Conservation (phyloP, 768 basidiomycete genomes). For the Pisolithus tinctorius region DNA sequence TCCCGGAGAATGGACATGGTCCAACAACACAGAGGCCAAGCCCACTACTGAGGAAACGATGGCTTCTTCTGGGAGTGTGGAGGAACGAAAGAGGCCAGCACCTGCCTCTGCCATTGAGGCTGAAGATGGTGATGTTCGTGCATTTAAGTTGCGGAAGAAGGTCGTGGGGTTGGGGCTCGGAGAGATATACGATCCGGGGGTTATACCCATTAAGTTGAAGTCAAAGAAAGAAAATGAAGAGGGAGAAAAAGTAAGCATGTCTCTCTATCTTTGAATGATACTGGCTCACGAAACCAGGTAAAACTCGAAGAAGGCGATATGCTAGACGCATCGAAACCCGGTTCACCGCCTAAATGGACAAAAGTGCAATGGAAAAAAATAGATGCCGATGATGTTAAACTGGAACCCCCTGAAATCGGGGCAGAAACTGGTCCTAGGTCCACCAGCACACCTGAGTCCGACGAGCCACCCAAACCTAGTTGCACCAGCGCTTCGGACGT, state of each 20-base stretch:
- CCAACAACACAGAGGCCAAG: slow-evolving; percentile 3
- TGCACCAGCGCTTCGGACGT: not conserved
- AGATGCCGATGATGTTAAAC: slow-evolving; percentile 1
- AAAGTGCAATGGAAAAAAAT: slow-evolving; percentile 30
- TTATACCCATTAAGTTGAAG: slow-evolving; percentile 60
- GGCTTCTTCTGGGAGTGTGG: not conserved
- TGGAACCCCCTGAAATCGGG: not conserved
- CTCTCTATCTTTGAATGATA: not conserved
- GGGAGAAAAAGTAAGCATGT: not conserved
- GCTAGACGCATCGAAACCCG: slow-evolving; percentile 2
- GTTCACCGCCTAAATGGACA: slow-evolving; percentile 28
- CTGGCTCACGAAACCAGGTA: slow-evolving; percentile 1
- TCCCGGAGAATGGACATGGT: slow-evolving; percentile 65
- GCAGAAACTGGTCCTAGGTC: slow-evolving; percentile 4
- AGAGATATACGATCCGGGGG: slow-evolving; percentile 76
- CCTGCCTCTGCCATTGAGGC: slow-evolving; percentile 27
- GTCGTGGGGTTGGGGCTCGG: slow-evolving; percentile 54
- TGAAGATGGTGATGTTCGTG: slow-evolving; percentile 47
- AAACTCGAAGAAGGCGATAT: slow-evolving; percentile 1
- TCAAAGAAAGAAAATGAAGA: slow-evolving; percentile 40
- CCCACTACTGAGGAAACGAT: slow-evolving; percentile 23
- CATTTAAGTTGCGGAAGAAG: slow-evolving; percentile 66
- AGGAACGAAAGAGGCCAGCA: slow-evolving; percentile 30
- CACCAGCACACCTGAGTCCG: not conserved
- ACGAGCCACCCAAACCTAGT: not conserved